Percentiles rank a stretch among this genome's conserved stretches.
Conservation (phyloP, 176 grass and related monocot species). For the Oryza glaberrima region DNA sequence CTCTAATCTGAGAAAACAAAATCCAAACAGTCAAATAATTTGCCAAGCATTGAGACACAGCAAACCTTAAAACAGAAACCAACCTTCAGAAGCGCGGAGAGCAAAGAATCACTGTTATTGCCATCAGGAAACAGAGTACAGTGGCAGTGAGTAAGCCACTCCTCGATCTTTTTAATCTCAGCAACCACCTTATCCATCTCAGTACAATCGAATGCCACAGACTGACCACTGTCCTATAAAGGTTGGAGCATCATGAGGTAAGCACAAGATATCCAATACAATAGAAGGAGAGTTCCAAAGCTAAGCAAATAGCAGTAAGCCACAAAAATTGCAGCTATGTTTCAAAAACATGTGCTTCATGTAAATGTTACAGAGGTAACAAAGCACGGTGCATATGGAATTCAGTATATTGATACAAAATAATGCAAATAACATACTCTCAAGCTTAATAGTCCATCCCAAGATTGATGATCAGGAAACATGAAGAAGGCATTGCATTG, state of each 20-base stretch:
- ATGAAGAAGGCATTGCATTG: conserved; percentile 69
- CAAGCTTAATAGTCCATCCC: conserved; percentile 66
- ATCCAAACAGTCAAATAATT: conserved; percentile 28
- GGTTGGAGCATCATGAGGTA: conserved; percentile 5
- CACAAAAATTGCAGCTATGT: background rate
- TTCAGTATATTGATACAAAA: background rate
- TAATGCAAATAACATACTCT: conserved; percentile 54
- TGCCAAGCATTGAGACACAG: conserved; percentile 13
- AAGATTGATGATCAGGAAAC: conserved; percentile 60
- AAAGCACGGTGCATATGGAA: conserved; percentile 14
- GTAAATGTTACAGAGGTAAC: background rate
- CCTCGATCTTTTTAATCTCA: conserved; percentile 82
- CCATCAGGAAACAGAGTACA: conserved; percentile 50
- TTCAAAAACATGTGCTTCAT: background rate
- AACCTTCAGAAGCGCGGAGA: conserved; percentile 63
- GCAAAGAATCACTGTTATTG: conserved; percentile 47
- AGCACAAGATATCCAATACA: conserved; percentile 24
- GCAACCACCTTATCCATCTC: conserved; percentile 72
- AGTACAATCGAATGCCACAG: conserved; percentile 69
- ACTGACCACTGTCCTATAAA: conserved; percentile 61
- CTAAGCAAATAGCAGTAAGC: background rate
- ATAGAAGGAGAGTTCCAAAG: conserved; percentile 6
- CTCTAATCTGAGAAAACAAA: conserved; percentile 65
- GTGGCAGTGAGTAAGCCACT: conserved; percentile 64
- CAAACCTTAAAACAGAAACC: conserved; percentile 34